Conservation (phyloP, 768 basidiomycete species). For the Trametes punicea region DNA sequence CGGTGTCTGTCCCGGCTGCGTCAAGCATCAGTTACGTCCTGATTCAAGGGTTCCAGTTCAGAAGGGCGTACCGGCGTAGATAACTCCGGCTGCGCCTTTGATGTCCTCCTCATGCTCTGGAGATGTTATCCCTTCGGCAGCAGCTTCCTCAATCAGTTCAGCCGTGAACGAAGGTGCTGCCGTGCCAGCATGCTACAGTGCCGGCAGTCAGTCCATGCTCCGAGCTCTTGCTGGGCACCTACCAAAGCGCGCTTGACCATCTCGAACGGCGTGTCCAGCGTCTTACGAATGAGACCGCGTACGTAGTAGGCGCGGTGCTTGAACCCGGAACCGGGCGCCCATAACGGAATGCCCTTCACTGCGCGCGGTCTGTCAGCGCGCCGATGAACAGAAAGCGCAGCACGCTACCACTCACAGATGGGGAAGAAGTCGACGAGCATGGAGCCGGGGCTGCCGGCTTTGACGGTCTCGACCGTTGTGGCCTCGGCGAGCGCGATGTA, state of each 20-base stretch:
- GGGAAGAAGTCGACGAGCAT: conserved; percentile 28
- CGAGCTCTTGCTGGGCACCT: neutral
- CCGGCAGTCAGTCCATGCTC: neutral
- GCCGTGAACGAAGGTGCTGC: conserved; percentile 22
- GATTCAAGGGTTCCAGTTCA: neutral
- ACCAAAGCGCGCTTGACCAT: conserved; percentile 22
- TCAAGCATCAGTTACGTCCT: neutral
- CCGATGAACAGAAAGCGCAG: neutral
- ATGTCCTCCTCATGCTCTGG: conserved; percentile 19
- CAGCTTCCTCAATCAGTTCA: conserved; percentile 18
- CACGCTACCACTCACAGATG: conserved; percentile 8
- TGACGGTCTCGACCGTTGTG: conserved; percentile 14
- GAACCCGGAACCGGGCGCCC: conserved; percentile 35
- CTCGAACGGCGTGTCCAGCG: conserved; percentile 16
- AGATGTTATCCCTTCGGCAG: neutral
- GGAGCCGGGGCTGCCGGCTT: conserved; percentile 19
- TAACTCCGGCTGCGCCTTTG: conserved; percentile 13
- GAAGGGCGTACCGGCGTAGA: conserved; percentile 20
- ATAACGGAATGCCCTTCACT: conserved; percentile 29
- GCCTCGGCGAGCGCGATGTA: conserved; percentile 24
- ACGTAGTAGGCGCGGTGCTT: conserved; percentile 22
- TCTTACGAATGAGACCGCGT: conserved; percentile 2
- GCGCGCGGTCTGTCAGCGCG: neutral
- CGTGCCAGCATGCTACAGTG: conserved; percentile 11
- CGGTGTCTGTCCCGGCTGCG: conserved; percentile 21